Conservation (phyloP, 2,329 filamentous ascomycete genomes). For the Pleoardoris graminearum region DNA sequence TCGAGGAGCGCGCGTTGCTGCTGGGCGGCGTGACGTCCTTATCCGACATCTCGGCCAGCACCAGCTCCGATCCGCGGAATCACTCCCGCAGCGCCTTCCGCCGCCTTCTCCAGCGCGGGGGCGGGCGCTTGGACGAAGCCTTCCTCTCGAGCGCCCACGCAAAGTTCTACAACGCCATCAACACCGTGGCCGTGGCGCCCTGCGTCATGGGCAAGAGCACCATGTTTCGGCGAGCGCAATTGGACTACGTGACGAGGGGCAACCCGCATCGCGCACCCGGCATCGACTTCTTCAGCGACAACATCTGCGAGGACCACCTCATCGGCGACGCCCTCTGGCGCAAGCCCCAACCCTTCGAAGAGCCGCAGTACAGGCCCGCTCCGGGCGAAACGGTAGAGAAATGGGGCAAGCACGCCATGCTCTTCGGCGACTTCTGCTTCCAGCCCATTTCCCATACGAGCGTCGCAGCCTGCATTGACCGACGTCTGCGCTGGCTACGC, state of each 20-base stretch:
- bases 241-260: constrained; percentile 70
- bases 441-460: constrained; percentile 88
- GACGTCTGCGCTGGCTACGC: constrained; percentile 85
- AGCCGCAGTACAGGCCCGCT: constrained; percentile 27
- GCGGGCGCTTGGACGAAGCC: constrained; percentile 87
- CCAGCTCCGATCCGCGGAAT: constrained; percentile 29
- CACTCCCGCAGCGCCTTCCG: constrained; percentile 26
- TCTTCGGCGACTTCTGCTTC: constrained; percentile 83
- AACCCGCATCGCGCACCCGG: constrained; percentile 62
- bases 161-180: constrained; percentile 98
- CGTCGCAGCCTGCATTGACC: constrained; percentile 73
- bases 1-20: constrained; percentile 38
- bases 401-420: constrained; percentile 78
- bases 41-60: constrained; percentile 34
- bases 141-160: constrained; percentile 93
- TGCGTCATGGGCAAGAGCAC: constrained; percentile 97
- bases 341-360: constrained; percentile 48
- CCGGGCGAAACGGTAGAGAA: constrained; percentile 38
- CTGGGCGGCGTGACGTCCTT: constrained; percentile 26
- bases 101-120: constrained; percentile 54
- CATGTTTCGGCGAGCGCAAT: constrained; percentile 94
- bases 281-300: constrained; percentile 90
- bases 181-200: constrained; percentile 85
- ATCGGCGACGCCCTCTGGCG: constrained; percentile 93
- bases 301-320: constrained; percentile 97